Conservation (phyloP, 345 rosid species). For the Populus tremula region DNA sequence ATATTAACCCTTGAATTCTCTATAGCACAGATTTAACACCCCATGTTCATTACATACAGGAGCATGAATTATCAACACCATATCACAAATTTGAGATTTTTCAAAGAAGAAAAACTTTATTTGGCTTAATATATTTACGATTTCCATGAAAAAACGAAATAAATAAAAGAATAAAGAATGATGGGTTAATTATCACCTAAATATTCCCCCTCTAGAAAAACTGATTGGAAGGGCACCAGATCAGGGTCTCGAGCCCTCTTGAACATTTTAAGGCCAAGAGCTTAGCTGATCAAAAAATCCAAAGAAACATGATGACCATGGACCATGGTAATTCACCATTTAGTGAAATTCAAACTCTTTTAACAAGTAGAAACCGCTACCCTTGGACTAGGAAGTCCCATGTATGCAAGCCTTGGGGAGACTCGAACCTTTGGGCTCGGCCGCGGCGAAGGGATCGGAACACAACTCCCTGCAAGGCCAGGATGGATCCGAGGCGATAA, state of each 20-base stretch:
- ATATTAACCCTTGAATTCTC: not conserved
- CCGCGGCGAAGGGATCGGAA: constrained; percentile 47
- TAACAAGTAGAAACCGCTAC: constrained; percentile 2
- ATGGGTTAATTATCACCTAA: not conserved
- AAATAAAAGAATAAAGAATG: not conserved
- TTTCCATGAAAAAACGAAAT: not conserved
- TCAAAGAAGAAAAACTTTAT: no score
- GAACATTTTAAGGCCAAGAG: not conserved
- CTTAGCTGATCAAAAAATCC: not conserved
- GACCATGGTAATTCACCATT: not conserved
- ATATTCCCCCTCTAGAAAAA: not conserved
- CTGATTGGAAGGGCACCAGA: not conserved
- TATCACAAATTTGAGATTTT: not conserved
- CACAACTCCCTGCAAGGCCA: constrained; percentile 16
- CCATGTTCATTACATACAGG: no score
- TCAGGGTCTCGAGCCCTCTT: not conserved
- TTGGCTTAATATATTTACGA: not conserved
- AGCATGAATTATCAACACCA: not conserved
- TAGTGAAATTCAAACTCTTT: not conserved
- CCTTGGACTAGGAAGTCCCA: constrained; percentile 52
- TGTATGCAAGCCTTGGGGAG: constrained; percentile 51
- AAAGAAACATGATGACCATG: not conserved
- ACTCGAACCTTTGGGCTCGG: constrained; percentile 43
- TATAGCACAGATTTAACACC: not conserved
- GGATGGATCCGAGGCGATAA: constrained; percentile 47